Evolutionary conservation across 305 asterid species (phyloP).

Genomic region (Rubia balearica): DNA sequence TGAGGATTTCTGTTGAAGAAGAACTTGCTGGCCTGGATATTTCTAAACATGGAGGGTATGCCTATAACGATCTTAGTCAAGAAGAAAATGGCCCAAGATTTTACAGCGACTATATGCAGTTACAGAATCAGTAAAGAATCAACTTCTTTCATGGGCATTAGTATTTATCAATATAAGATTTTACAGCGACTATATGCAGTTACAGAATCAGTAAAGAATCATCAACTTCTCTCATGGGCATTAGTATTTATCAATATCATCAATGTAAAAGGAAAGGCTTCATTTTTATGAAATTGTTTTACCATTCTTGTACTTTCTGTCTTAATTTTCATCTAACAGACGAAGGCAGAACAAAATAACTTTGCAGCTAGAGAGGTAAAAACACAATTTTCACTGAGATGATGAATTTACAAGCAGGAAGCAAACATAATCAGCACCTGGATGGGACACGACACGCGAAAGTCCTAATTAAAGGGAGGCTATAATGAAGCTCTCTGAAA

Average conservation of each 20-base stretch:
- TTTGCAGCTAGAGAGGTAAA: not conserved
- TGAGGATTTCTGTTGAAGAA: slow-evolving; percentile 53
- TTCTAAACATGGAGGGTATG: slow-evolving; percentile 69
- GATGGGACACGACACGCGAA: not conserved
- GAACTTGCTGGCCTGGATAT: slow-evolving; percentile 72
- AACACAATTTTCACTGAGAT: not conserved
- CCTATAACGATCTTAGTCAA: slow-evolving; percentile 38
- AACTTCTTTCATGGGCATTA: too few relatives aligned
- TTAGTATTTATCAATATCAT: not conserved
- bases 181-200: slow-evolving; percentile 40
- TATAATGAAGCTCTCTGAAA: not conserved
- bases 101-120: slow-evolving; percentile 40
- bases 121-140: slow-evolving; percentile 26
- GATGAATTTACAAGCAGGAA: slow-evolving; percentile 6
- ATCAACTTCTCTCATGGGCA: too few relatives aligned
- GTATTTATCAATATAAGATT: too few relatives aligned
- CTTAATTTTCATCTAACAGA: not conserved
- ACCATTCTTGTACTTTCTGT: not conserved
- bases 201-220: slow-evolving; percentile 25
- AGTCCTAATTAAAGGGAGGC: not conserved
- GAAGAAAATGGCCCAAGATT: slow-evolving; percentile 43
- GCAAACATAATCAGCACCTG: not conserved
- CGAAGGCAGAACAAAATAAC: not conserved
- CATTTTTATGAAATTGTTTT: not conserved
- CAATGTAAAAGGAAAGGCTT: not conserved